These are phyloP conservation scores for Pestalotiopsis sp. DNA, from an alignment of 2,329 filamentous ascomycete genomes.

Conservation along the genomic window DNA sequence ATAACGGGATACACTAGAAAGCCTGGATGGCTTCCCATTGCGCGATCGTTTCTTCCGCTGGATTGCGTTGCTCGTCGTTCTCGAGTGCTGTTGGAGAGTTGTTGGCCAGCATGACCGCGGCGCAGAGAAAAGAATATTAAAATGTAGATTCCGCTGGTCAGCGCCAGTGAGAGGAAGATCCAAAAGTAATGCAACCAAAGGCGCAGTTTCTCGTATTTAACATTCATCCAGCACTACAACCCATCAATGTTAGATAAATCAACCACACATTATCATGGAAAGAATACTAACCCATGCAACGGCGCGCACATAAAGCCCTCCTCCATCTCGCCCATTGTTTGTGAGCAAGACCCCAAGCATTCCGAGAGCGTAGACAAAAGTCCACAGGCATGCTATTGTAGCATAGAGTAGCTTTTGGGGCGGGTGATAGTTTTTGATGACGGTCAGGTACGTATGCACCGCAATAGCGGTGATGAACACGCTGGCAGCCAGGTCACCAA, in stretches of 20 bases:
- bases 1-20: slow-evolving; percentile 71
- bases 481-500: slow-evolving; percentile 67
- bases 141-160: slow-evolving; percentile 38
- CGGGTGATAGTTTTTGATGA: slow-evolving; percentile 58
- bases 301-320: slow-evolving; percentile 64
- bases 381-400: slow-evolving; percentile 54
- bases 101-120: background rate
- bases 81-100: background rate
- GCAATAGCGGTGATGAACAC: slow-evolving; percentile 70
- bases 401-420: slow-evolving; percentile 52
- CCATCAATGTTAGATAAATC: background rate
- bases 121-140: slow-evolving; percentile 39
- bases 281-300: slow-evolving; percentile 31
- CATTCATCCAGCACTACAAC: slow-evolving; percentile 62
- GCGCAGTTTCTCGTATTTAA: slow-evolving; percentile 52
- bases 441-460: slow-evolving; percentile 65
- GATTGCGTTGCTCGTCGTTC: background rate
- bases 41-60: background rate
- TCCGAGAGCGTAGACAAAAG: slow-evolving; percentile 60
- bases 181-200: slow-evolving; percentile 65
- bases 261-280: background rate
- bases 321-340: slow-evolving; percentile 39
- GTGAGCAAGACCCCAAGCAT: slow-evolving; percentile 51
- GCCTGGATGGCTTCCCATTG: slow-evolving; percentile 43
- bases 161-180: slow-evolving; percentile 50